These are phyloP conservation scores for Gossypium herbaceum DNA, from an alignment of 345 rosid genomes.

Conservation along the genomic window DNA sequence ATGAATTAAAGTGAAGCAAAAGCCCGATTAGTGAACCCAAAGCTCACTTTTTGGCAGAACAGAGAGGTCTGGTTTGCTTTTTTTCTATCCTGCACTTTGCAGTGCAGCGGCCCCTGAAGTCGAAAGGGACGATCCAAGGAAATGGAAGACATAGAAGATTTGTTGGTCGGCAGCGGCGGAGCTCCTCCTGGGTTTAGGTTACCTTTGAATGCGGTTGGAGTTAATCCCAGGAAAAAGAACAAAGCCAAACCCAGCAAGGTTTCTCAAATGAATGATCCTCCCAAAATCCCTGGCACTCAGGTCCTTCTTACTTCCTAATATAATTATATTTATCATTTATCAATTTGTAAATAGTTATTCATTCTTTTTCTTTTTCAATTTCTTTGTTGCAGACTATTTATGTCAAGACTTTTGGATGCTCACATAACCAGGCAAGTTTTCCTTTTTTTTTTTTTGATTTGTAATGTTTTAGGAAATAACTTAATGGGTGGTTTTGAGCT, in stretches of 20 bases:
- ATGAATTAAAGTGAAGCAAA: neutral
- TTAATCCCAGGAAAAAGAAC: constrained; percentile 46
- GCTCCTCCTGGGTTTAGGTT: constrained; percentile 72
- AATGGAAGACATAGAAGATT: constrained; percentile 92
- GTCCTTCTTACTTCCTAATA: neutral
- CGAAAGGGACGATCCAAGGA: neutral
- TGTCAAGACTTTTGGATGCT: constrained; percentile 93
- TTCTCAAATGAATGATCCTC: constrained; percentile 29
- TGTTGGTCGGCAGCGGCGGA: constrained; percentile 48
- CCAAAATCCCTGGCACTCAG: constrained; percentile 65
- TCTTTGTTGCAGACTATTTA: constrained; percentile 53
- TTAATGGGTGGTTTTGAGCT: neutral
- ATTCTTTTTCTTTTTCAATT: neutral
- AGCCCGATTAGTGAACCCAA: constrained; percentile 3
- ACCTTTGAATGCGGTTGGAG: constrained; percentile 55
- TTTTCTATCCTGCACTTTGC: neutral
- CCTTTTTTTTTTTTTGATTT: neutral
- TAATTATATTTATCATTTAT: neutral
- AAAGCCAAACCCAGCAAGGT: constrained; percentile 26
- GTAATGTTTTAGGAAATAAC: neutral
- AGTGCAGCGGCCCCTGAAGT: neutral
- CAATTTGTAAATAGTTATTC: neutral
- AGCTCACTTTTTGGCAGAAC: neutral
- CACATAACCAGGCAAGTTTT: constrained; percentile 78
- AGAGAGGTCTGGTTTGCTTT: neutral